Evolutionary conservation across 2,329 filamentous ascomycete species (phyloP), one percentile per base, ranked within the genome.

Genomic region (Colletotrichum navitas): DNA sequence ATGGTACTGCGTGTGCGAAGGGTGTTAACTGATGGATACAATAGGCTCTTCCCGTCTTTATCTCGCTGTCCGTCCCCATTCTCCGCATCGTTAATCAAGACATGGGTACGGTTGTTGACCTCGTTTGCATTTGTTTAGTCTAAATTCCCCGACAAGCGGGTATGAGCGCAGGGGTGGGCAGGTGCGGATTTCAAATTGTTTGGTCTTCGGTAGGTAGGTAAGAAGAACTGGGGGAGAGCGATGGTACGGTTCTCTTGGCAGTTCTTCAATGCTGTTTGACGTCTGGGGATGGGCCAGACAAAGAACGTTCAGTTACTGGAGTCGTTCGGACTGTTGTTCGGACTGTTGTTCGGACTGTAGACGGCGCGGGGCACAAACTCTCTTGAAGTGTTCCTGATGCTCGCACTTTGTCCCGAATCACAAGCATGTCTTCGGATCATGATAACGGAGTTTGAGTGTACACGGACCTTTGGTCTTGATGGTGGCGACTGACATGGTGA

Each of bases 351-450:
- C 0, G 49, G 39, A 36, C 64, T 11, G 1, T 55, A 7, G 21
- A 63, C 18, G 2, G 26, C 14, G 10, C 43, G 11, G 55, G 1
- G 2, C 14, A 12, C 29, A 0, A 32, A 55, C n/a, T 7, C 54
- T 29, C 14, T 21, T 14, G 10, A 56, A 63, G 4, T 63, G 18
- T 45, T n/a, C 18, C 1, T 55, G 39, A 14, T 49, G 39, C 4
- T 62, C 29, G 5, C 39, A 36, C 39, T 11, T 18, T 11, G 6
- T 0, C 34, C 47, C 12, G 1, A 21, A 2, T 16, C 29, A 36
- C 0, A 24, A n/a, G 18, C 29, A 41, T 0, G 24, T 7, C 0
- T 7, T n/a, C 5, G n/a, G 2, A 24, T 49, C 0, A 29, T 49
- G 63, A 49, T n/a, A 56, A 5, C 34, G 49, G 18, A n/a, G 16